Conservation (phyloP, 192 early-diverging fungal species). For the Pilobolus umbonatus region DNA sequence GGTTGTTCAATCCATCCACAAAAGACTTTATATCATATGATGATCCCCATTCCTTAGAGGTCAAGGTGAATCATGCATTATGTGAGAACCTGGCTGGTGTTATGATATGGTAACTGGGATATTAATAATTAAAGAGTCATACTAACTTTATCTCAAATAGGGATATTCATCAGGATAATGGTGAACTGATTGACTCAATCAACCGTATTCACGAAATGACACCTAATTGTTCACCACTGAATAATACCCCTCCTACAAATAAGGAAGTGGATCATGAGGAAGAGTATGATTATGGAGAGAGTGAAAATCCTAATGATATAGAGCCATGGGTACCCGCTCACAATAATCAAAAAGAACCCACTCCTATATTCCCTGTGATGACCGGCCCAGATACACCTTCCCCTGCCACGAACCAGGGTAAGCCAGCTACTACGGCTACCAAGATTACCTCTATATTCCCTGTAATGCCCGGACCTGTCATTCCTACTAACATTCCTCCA, state of each 20-base stretch:
- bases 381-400: too few relatives aligned
- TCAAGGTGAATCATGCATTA: constrained; percentile 57
- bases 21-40: constrained; percentile 76
- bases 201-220: constrained; percentile 17
- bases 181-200: constrained; percentile 26
- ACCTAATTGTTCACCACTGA: not conserved
- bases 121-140: not conserved
- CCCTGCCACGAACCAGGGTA: too few relatives aligned
- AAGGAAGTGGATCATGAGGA: too few relatives aligned
- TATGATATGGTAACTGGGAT: constrained; percentile 51
- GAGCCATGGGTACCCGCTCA: too few relatives aligned
- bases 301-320: too few relatives aligned
- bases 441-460: not conserved
- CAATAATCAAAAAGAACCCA: too few relatives aligned
- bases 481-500: not conserved
- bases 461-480: not conserved
- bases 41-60: constrained; percentile 58
- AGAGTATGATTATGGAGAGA: too few relatives aligned
- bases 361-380: too few relatives aligned
- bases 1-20: constrained; percentile 50
- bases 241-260: not conserved
- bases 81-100: constrained; percentile 55
- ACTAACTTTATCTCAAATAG: not conserved
- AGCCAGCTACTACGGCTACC: not conserved
- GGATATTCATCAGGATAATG: constrained; percentile 39